Conservation (phyloP, 73 alveolate species). For the Tetrahymena thermophila region DNA sequence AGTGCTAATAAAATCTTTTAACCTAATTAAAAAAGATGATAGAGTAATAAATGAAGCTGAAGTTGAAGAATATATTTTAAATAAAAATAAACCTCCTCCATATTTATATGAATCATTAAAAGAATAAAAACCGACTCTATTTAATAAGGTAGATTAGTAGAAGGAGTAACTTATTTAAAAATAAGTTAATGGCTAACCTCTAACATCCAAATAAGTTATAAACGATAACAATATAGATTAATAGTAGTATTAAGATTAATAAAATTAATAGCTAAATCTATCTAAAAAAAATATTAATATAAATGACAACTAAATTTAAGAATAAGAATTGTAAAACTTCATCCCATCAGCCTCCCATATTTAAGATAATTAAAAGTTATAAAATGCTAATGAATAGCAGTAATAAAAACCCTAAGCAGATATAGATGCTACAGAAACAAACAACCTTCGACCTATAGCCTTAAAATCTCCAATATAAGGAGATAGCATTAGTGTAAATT, state of each 20-base stretch:
- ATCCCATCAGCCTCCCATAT: background rate
- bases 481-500: background rate
- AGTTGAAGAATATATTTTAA: background rate
- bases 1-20: background rate
- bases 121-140: background rate
- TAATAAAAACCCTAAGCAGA: background rate
- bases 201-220: background rate
- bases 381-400: background rate
- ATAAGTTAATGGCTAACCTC: background rate
- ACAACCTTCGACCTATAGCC: background rate
- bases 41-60: background rate
- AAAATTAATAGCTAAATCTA: background rate
- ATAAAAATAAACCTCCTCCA: background rate
- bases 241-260: background rate
- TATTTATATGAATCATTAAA: background rate
- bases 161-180: background rate
- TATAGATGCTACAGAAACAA: background rate
- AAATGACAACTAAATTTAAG: background rate
- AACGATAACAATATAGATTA: background rate
- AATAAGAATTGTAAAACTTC: background rate
- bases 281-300: background rate
- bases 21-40: background rate
- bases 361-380: background rate
- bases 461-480: background rate
- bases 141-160: background rate